Conservation (phyloP, 257 asterid genomes). For the Parsonsia alboflavescens region DNA sequence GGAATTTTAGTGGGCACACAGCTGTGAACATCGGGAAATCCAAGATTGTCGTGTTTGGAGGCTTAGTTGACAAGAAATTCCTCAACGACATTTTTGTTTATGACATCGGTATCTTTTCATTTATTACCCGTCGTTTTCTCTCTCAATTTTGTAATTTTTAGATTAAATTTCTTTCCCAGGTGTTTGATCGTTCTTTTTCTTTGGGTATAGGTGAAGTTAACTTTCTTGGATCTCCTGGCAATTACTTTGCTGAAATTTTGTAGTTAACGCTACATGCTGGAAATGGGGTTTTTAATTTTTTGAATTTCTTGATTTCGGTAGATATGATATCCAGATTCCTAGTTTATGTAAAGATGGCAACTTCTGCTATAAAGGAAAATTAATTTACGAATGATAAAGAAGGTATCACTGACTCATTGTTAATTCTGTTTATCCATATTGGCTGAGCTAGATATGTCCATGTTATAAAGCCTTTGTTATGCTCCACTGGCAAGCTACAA, state of each 20-base stretch:
- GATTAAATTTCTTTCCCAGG: background rate
- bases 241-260: background rate
- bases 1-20: slow-evolving; percentile 71
- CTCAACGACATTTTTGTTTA: slow-evolving; percentile 65
- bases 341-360: background rate
- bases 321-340: background rate
- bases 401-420: background rate
- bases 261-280: background rate
- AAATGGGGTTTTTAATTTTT: background rate
- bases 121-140: background rate
- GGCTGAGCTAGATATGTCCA: background rate
- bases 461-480: background rate
- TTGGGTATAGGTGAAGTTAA: background rate
- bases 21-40: slow-evolving; percentile 91
- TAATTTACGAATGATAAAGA: background rate
- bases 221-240: background rate
- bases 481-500: background rate
- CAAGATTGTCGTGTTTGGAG: slow-evolving; percentile 83
- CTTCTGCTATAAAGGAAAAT: background rate
- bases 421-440: background rate
- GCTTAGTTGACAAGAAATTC: slow-evolving; percentile 77
- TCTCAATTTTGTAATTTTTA: background rate
- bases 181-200: background rate
- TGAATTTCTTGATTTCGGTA: background rate
- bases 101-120: slow-evolving; percentile 59